These are phyloP conservation scores for Hirsutella minnesotensis DNA, from an alignment of 2,329 filamentous ascomycete species.

Conservation along the genomic window DNA sequence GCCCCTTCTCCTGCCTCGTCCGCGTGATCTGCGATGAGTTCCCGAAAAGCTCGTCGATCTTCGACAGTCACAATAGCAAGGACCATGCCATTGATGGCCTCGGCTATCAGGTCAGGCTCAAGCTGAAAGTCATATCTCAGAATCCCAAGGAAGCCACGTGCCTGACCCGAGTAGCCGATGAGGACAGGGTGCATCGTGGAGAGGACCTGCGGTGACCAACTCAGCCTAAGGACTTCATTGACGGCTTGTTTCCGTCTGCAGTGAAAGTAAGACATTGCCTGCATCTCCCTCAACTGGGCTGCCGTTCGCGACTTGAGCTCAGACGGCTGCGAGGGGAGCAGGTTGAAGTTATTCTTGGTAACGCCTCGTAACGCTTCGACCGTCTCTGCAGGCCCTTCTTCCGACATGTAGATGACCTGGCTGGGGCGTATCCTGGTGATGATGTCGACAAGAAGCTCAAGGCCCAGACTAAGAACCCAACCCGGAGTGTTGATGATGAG, in stretches of 20 bases:
- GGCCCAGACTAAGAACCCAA: slow-evolving; percentile 60
- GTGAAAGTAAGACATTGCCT: slow-evolving; percentile 74
- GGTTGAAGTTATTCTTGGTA: slow-evolving; percentile 30
- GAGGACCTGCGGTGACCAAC: slow-evolving; percentile 44
- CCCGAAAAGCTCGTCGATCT: slow-evolving; percentile 34
- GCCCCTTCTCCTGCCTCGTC: not conserved
- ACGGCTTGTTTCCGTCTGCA: not conserved
- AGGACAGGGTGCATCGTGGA: slow-evolving; percentile 46
- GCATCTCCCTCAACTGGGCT: slow-evolving; percentile 58
- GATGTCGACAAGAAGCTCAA: slow-evolving; percentile 50
- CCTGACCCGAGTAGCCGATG: slow-evolving; percentile 42
- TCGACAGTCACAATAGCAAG: slow-evolving; percentile 55
- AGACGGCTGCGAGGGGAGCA: slow-evolving; percentile 48
- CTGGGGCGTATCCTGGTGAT: slow-evolving; percentile 41
- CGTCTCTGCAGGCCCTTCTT: slow-evolving; percentile 46
- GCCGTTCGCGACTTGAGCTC: slow-evolving; percentile 47
- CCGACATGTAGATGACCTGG: slow-evolving; percentile 57
- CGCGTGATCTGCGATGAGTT: slow-evolving; percentile 8
- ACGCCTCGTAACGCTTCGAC: slow-evolving; percentile 39
- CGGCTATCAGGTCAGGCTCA: slow-evolving; percentile 43
- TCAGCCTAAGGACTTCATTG: slow-evolving; percentile 7
- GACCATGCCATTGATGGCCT: slow-evolving; percentile 59
- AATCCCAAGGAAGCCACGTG: slow-evolving; percentile 49
- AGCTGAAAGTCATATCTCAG: slow-evolving; percentile 56
- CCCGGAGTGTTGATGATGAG: slow-evolving; percentile 65